These are phyloP conservation scores for Pistacia atlantica DNA, from an alignment of 345 rosid species.

Conservation along the genomic window DNA sequence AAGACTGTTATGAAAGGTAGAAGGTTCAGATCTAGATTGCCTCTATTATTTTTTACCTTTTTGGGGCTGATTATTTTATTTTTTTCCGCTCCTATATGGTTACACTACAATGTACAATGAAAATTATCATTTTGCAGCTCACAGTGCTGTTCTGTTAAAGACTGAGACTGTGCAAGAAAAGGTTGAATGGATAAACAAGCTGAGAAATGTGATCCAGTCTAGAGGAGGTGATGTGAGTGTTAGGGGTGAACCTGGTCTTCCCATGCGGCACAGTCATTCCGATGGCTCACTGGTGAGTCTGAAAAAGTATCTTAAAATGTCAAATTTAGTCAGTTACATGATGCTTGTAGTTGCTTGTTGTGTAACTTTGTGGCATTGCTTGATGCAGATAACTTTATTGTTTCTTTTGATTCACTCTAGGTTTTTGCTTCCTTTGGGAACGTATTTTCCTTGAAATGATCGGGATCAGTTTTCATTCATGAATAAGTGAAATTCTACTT, in stretches of 20 bases:
- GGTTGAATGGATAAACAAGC: slow-evolving; percentile 82
- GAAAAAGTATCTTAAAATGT: no score
- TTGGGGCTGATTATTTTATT: neutral
- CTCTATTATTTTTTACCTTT: neutral
- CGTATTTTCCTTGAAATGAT: neutral
- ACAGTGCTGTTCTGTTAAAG: slow-evolving; percentile 77
- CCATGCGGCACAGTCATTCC: slow-evolving; percentile 89
- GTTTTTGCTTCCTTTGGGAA: neutral
- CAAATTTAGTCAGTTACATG: slow-evolving; percentile 33
- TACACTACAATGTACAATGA: slow-evolving; percentile 10
- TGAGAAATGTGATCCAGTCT: slow-evolving; percentile 62
- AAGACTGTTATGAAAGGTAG: slow-evolving; percentile 93
- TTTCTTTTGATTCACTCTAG: neutral
- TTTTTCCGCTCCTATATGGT: slow-evolving; percentile 2
- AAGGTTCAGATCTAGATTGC: neutral
- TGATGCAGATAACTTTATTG: neutral
- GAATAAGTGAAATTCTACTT: neutral
- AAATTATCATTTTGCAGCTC: slow-evolving; percentile 61
- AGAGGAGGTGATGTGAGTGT: slow-evolving; percentile 66
- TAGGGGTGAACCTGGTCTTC: slow-evolving; percentile 50
- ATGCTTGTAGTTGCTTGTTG: neutral
- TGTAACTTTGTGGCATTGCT: neutral
- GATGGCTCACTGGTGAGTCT: slow-evolving; percentile 87
- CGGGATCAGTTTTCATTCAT: neutral
- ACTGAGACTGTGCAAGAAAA: slow-evolving; percentile 89